Percentiles rank a stretch among this genome's conserved stretches.
These are phyloP conservation scores for Aspergillus fructus DNA, from an alignment of 2,329 filamentous ascomycete genomes.

Conservation along the genomic window DNA sequence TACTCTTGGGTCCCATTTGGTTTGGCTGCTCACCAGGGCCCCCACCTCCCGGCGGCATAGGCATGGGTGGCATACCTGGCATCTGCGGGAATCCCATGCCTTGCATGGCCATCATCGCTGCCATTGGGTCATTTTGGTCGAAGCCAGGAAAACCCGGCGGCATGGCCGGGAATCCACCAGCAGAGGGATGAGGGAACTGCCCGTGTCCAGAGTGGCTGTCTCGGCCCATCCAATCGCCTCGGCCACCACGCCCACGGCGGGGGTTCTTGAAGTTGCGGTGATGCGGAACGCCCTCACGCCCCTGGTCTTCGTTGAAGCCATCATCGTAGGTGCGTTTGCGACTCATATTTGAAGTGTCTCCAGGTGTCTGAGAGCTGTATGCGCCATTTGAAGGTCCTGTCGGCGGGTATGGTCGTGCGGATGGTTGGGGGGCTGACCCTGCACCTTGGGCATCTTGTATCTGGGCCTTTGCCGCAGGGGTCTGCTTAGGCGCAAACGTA, in stretches of 20 bases:
- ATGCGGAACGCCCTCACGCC: slow-evolving; percentile 42
- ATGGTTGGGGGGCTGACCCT: slow-evolving; percentile 19
- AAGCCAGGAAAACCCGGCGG: slow-evolving; percentile 51
- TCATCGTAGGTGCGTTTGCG: slow-evolving; percentile 57
- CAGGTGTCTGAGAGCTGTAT: slow-evolving; percentile 24
- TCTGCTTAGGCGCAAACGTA: slow-evolving; percentile 49
- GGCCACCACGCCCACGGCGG: slow-evolving; percentile 42
- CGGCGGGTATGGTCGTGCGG: slow-evolving; percentile 23
- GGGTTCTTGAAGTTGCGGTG: slow-evolving; percentile 50
- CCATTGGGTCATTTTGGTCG: slow-evolving; percentile 57
- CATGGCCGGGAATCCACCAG: slow-evolving; percentile 38
- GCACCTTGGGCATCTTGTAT: slow-evolving; percentile 23
- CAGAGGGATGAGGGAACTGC: slow-evolving; percentile 29
- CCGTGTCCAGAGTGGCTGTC: slow-evolving; percentile 24
- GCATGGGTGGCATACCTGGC: slow-evolving; percentile 47
- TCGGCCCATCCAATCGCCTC: slow-evolving; percentile 42
- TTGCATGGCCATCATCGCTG: slow-evolving; percentile 54
- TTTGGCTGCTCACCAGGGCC: slow-evolving; percentile 28
- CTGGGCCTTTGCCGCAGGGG: slow-evolving; percentile 23
- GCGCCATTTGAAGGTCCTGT: slow-evolving; percentile 21
- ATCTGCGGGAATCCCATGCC: slow-evolving; percentile 53
- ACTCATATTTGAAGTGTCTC: slow-evolving; percentile 31
- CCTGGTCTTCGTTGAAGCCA: slow-evolving; percentile 46
- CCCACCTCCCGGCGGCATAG: slow-evolving; percentile 30
- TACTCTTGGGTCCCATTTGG: slow-evolving; percentile 31